These are phyloP conservation scores for Astrothelium subdiscretum DNA, from an alignment of 495 filamentous ascomycete genomes.

Conservation along the genomic window DNA sequence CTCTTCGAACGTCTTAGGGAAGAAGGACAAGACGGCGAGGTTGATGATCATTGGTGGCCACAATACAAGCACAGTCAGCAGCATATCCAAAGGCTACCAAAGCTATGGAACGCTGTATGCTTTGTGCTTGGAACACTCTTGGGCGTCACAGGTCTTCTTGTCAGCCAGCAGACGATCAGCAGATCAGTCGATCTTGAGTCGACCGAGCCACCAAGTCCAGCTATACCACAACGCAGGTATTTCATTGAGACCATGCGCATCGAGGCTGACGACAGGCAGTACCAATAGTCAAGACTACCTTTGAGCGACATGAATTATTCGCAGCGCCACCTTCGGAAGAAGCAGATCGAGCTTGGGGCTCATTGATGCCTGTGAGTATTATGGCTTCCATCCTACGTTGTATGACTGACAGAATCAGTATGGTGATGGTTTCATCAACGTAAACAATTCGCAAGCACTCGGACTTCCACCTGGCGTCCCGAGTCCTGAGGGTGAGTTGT, in stretches of 20 bases:
- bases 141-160: background rate
- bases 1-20: background rate
- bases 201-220: background rate
- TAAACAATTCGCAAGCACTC: conserved; percentile 7
- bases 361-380: conserved; percentile 1
- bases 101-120: background rate
- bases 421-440: conserved; percentile 13
- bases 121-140: background rate
- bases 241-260: background rate
- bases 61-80: background rate
- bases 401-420: background rate
- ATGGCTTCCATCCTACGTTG: background rate
- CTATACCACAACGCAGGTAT: background rate
- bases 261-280: background rate
- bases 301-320: conserved; percentile 10
- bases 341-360: conserved; percentile 10
- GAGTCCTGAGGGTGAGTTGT: conserved; percentile 8
- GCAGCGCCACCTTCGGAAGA: conserved; percentile 6
- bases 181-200: background rate
- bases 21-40: background rate
- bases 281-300: conserved; percentile 1
- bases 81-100: background rate
- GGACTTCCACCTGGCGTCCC: conserved; percentile 8
- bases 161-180: background rate
- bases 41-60: background rate